Base-by-base conservation (phyloP, 1,284 basidiomycete genomes). In the Trametes polyzona region DNA sequence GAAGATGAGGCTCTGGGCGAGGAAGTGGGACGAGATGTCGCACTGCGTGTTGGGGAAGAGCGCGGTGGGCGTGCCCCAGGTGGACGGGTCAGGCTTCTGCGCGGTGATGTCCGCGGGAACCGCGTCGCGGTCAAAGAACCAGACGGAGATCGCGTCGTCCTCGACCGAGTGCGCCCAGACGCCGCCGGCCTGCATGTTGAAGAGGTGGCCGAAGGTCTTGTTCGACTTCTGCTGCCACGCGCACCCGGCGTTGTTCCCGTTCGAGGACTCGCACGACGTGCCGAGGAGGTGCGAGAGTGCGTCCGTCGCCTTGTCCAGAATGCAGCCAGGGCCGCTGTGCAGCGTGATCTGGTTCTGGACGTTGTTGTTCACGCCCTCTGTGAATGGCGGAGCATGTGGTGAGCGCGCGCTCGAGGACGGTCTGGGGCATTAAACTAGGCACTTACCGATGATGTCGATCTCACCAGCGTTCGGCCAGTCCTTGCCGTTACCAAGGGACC, bases 81-180 rank as follows among this genome's bases (percentile, higher is more conserved):
- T 71, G 10, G 74, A 66, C 1, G 92, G 92, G 55, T 83, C 72
- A 1, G 91, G 93, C 16, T 65, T 71, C 49, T 78, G 72, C 14
- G 69, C 69, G 4, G 73, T 75, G 70, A 95, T 86, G 71, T 96
- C 92, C 5, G 62, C 47, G 1, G 94, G 94, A 49, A 95, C 86
- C 7, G 76, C 69, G 27, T 66, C 67, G 36, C 93, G 82, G 26
- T 81, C 64, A 78, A 93, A 94, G 69, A 83, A 84, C 90, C 92
- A 96, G 44, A 95, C 80, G 48, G 77, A 81, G 71, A 96, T 86
- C 5, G 90, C 92, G 6, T 72, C 68, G 27, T 67, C 66, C 64
- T 88, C 82, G 86, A 90, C 90, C 32, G 85, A 71, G 72, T 90
- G 87, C 0, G 84, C 92, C 64, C 78, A 93, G 19, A 94, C 89